These are phyloP conservation scores for Talaromyces sp. DNA, from an alignment of 2,329 filamentous ascomycete genomes.

Conservation along the genomic window DNA sequence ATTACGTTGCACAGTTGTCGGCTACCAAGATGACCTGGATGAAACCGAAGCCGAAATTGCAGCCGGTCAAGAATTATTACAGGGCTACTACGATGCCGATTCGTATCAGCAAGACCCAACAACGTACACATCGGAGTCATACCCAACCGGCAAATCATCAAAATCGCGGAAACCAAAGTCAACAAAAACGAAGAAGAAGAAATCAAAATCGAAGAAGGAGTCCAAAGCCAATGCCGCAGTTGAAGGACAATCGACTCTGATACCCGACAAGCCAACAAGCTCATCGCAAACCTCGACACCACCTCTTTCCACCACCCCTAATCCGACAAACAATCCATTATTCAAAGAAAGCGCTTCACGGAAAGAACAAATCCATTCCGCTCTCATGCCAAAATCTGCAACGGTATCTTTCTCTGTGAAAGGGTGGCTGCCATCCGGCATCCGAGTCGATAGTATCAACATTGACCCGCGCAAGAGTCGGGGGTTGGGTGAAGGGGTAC, in stretches of 20 bases:
- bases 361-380: slow-evolving; percentile 63
- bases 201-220: slow-evolving; percentile 27
- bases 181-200: slow-evolving; percentile 26
- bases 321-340: slow-evolving; percentile 19
- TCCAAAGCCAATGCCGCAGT: slow-evolving; percentile 13
- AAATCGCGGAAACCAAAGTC: slow-evolving; percentile 36
- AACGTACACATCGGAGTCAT: slow-evolving; percentile 24
- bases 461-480: slow-evolving; percentile 73
- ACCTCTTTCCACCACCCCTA: slow-evolving; percentile 4
- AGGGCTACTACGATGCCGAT: slow-evolving; percentile 45
- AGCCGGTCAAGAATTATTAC: slow-evolving; percentile 39
- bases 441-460: slow-evolving; percentile 61
- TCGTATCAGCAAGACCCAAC: slow-evolving; percentile 27
- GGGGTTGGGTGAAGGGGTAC: slow-evolving; percentile 80
- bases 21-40: slow-evolving; percentile 54
- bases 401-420: slow-evolving; percentile 63
- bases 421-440: slow-evolving; percentile 63
- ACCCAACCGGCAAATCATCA: slow-evolving; percentile 13
- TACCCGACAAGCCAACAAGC: slow-evolving; percentile 21
- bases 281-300: slow-evolving; percentile 19
- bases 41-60: slow-evolving; percentile 34
- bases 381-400: slow-evolving; percentile 75
- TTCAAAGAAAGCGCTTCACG: slow-evolving; percentile 23
- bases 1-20: slow-evolving; percentile 76
- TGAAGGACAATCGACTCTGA: slow-evolving; percentile 15